These are phyloP conservation scores for Sarcocystis neurona DNA, from an alignment of 169 alveolate genomes.

Conservation along the genomic window DNA sequence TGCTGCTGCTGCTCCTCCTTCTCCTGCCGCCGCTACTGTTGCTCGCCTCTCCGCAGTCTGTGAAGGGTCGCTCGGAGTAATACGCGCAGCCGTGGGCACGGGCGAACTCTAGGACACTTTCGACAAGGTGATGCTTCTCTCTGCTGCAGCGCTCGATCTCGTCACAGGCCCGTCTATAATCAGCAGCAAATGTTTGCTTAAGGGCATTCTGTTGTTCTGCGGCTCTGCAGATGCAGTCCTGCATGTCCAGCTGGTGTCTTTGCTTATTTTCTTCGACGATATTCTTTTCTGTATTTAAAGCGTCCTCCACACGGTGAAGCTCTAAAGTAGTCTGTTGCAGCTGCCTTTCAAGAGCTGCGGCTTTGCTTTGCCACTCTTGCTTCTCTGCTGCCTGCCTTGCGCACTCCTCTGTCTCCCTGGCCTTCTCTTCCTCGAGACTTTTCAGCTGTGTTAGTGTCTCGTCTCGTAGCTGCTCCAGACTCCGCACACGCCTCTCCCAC, in stretches of 20 bases:
- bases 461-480: not conserved
- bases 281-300: not conserved
- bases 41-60: too few relatives aligned
- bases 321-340: not conserved
- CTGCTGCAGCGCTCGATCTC: conserved; percentile 7
- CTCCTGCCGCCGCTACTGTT: not conserved
- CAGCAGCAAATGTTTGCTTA: not conserved
- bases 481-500: not conserved
- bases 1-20: not conserved
- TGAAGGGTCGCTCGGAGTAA: too few relatives aligned
- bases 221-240: not conserved
- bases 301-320: not conserved
- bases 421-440: not conserved
- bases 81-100: not conserved
- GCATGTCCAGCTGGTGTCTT: conserved; percentile 3
- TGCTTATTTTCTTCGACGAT: conserved; percentile 25
- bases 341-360: not conserved
- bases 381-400: not conserved
- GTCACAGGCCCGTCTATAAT: not conserved
- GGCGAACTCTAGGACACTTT: not conserved
- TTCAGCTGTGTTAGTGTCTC: not conserved
- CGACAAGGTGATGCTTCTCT: not conserved
- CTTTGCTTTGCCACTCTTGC: not conserved
- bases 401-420: not conserved
- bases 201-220: conserved; percentile 4